These are phyloP conservation scores for Pneumocystis jirovecii DNA, from an alignment of 1,139 yeast species.

Conservation along the genomic window DNA sequence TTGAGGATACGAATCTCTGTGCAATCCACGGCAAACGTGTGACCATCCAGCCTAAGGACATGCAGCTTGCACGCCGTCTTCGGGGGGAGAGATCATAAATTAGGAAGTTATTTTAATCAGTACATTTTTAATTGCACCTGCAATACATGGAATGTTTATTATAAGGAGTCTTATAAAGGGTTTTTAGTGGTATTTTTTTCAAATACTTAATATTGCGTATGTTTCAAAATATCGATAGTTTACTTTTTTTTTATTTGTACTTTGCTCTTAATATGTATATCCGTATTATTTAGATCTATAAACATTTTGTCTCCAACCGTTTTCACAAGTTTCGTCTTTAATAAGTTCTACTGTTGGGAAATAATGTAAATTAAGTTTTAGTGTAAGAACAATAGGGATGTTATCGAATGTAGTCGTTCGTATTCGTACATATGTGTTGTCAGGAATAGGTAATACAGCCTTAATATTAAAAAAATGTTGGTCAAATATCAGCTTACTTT, in stretches of 20 bases:
- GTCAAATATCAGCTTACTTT: constrained; percentile 13
- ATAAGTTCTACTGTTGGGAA: constrained; percentile 64
- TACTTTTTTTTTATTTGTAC: background rate
- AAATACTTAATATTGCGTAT: background rate
- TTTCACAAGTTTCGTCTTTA: constrained; percentile 8
- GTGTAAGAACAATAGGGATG: constrained; percentile 68
- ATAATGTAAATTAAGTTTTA: constrained; percentile 81
- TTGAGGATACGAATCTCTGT: constrained; percentile 91
- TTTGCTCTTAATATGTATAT: background rate
- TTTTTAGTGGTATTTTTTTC: background rate
- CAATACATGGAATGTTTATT: background rate
- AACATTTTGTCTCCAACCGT: background rate
- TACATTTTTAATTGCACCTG: background rate
- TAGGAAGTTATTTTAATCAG: background rate
- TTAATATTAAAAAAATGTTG: background rate
- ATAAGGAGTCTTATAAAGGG: background rate
- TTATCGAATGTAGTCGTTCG: constrained; percentile 73
- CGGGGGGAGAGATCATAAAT: constrained; percentile 50
- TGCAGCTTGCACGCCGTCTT: constrained; percentile 97
- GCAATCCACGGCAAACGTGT: constrained; percentile 99
- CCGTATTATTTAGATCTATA: background rate
- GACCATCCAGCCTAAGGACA: constrained; percentile 97
- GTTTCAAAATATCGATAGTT: background rate
- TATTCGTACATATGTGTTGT: constrained; percentile 64
- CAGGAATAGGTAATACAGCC: constrained; percentile 53